Conservation (phyloP, 495 filamentous ascomycete genomes). For the Xylaria palmicola region DNA sequence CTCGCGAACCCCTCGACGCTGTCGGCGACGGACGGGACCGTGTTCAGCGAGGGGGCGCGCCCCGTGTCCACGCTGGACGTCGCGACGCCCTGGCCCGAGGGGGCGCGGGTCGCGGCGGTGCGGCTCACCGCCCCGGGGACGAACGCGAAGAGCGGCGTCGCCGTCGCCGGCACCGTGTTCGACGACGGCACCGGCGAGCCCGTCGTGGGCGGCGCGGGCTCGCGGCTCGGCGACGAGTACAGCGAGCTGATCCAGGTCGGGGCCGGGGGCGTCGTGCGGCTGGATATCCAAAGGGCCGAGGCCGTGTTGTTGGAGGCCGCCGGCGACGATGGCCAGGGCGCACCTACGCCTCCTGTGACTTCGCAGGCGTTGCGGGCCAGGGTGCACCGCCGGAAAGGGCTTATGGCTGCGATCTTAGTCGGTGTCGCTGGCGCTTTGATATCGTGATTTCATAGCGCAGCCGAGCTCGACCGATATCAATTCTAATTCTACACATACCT, state of each 20-base stretch:
- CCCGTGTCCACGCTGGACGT: constrained; percentile 16
- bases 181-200: constrained; percentile 20
- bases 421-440: neutral
- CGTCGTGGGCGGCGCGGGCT: constrained; percentile 7
- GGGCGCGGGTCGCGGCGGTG: constrained; percentile 4
- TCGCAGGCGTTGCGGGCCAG: neutral
- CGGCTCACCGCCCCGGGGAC: constrained; percentile 28
- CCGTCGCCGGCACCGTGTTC: constrained; percentile 24
- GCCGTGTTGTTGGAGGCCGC: constrained; percentile 25
- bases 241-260: constrained; percentile 17
- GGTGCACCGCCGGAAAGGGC: neutral
- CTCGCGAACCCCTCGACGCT: constrained; percentile 30
- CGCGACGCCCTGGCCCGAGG: constrained; percentile 23
- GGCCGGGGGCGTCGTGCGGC: constrained; percentile 10
- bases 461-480: too few relatives aligned
- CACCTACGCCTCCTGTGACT: neutral
- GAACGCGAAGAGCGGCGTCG: constrained; percentile 29
- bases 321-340: neutral
- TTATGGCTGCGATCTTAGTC: neutral
- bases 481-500: too few relatives aligned
- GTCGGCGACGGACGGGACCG: constrained; percentile 21
- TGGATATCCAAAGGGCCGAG: constrained; percentile 23
- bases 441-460: too few relatives aligned
- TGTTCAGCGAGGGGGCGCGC: constrained; percentile 23
- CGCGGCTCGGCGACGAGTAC: constrained; percentile 5